These are phyloP conservation scores for Pythium apleroticum DNA, from an alignment of 352 stramenopile species.

Conservation along the genomic window DNA sequence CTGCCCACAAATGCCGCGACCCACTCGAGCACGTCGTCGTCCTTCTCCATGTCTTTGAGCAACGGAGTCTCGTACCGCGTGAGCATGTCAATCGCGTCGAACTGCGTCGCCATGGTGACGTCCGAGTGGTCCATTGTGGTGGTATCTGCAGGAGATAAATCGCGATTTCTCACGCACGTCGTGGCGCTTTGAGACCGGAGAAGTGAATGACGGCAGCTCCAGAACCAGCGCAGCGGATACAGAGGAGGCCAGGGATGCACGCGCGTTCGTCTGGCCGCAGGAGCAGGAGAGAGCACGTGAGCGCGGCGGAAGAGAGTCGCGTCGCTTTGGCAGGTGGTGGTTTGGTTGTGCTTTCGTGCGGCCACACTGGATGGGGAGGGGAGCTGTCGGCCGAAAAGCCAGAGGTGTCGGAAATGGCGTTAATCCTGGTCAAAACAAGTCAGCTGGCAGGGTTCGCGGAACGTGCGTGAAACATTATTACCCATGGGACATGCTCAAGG, in stretches of 20 bases:
- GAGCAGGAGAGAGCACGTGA: not conserved
- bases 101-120: constrained; percentile 41
- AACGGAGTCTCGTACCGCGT: constrained; percentile 77
- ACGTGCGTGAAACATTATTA: too few relatives aligned
- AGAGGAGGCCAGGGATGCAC: not conserved
- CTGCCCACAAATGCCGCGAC: constrained; percentile 72
- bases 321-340: not conserved
- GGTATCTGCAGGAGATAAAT: not conserved
- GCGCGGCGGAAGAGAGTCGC: not conserved
- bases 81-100: constrained; percentile 80
- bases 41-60: constrained; percentile 80
- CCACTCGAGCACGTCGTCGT: constrained; percentile 82
- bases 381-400: not conserved
- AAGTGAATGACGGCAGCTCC: not conserved
- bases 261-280: not conserved
- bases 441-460: not conserved
- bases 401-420: not conserved
- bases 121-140: not conserved
- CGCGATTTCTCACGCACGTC: not conserved
- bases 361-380: not conserved
- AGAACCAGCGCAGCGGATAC: not conserved
- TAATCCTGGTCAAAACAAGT: not conserved
- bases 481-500: too few relatives aligned
- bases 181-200: not conserved
- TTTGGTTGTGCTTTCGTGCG: constrained; percentile 1